Base-by-base conservation (phyloP, 306 rosid species). In the Dalbergia cultrata region DNA sequence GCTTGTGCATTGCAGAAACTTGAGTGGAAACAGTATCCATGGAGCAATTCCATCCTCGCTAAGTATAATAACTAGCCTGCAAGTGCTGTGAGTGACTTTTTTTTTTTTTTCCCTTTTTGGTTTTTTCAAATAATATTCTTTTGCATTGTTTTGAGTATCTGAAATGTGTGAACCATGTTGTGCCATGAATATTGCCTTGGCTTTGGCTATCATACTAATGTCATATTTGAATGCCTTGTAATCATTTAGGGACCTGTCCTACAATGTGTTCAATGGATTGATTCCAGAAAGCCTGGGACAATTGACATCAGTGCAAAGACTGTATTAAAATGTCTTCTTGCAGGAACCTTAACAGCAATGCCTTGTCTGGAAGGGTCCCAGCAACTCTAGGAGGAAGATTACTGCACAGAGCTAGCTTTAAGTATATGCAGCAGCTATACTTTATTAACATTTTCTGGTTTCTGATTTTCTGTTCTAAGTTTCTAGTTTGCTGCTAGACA, bases 341-440 rank as follows among this genome's bases (percentile, higher is more conserved):
- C 90, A 93, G 97, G 85, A 87, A 90, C 84, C 90, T 91, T 44
- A 93, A 93, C 81, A 58, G 94, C 63, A 93, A 93, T 67, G 75
- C 74, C 54, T 80, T 91, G 49, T 86, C 92, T 13, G 97, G 94
- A 78, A 90, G 85, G 83, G 97, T 93, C 44, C 94, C 97, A 8
- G 85, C 86, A 75, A 83, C 93, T 45, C 81, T 93, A 7, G 97
- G 88, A 52, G 97, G 91, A 81, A 91, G 90, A 85, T 90, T 93
- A 61, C 74, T 93, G 76, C 91, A 93, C 83, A 85, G 94, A 85
- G 97, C 92, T 75, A 93, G 97, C 86, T 93, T 91, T 93, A 91
- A 93, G 97, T 90, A 90, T 68, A n/a, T n/a, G n/a, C n/a, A n/a
- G n/a, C n/a, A n/a, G n/a, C n/a, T n/a, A n/a, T n/a, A n/a, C n/a